These are phyloP conservation scores for Saksenaea oblongispora DNA, from an alignment of 371 early-diverging fungal genomes.

Conservation along the genomic window DNA sequence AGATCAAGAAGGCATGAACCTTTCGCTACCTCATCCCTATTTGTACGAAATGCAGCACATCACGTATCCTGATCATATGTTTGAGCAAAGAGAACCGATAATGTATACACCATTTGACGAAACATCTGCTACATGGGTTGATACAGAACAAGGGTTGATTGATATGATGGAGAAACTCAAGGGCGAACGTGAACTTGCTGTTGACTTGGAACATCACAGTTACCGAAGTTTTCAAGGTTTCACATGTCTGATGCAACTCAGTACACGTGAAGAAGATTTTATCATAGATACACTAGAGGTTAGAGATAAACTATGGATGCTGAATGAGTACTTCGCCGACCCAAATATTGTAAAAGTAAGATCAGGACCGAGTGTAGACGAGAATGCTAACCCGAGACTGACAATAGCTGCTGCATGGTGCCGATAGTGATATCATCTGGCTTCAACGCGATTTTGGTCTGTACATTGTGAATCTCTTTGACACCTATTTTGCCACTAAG, in stretches of 20 bases:
- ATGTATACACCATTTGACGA: conserved; percentile 61
- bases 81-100: conserved; percentile 58
- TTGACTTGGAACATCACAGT: conserved; percentile 95
- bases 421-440: conserved; percentile 96
- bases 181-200: conserved; percentile 74
- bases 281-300: conserved; percentile 90
- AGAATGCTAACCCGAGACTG: not conserved
- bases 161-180: conserved; percentile 66
- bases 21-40: conserved; percentile 85
- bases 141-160: conserved; percentile 67
- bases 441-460: conserved; percentile 96
- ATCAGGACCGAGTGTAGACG: not conserved
- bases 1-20: conserved; percentile 9
- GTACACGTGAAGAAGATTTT: conserved; percentile 87
- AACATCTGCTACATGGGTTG: conserved; percentile 70
- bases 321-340: conserved; percentile 88
- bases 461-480: conserved; percentile 95
- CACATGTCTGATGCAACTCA: conserved; percentile 93
- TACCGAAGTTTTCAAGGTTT: conserved; percentile 95
- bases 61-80: conserved; percentile 74
- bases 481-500: conserved; percentile 93
- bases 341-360: conserved; percentile 86
- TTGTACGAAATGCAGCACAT: conserved; percentile 83
- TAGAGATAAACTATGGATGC: conserved; percentile 68
- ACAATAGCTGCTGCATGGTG: conserved; percentile 86